phyloP scores from a whole-genome alignment of 352 stramenopile genomes.

The Globisporangium cederbergense region DNA sequence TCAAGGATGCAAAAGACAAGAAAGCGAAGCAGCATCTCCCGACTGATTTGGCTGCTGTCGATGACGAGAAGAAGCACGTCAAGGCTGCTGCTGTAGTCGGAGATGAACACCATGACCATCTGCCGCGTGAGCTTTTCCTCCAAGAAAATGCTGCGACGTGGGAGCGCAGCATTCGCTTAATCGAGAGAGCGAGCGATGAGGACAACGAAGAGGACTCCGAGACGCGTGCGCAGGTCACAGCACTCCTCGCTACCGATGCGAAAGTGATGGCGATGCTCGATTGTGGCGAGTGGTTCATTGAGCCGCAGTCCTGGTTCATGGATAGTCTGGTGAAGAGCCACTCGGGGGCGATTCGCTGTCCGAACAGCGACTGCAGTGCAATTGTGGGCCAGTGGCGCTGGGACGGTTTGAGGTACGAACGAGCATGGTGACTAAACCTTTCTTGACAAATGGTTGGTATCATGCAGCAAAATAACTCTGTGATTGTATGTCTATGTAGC shows the following conservation, averaged over 20 bases:
- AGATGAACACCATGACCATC: not conserved
- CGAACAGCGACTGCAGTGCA: slow-evolving; percentile 30
- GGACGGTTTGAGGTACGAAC: slow-evolving; percentile 40
- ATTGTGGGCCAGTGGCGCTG: slow-evolving; percentile 53
- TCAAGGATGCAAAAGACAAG: slow-evolving; percentile 31
- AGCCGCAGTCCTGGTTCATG: slow-evolving; percentile 47
- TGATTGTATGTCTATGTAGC: slow-evolving; percentile 16
- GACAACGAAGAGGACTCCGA: slow-evolving; percentile 15
- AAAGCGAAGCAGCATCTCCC: not conserved
- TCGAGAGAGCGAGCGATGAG: slow-evolving; percentile 21
- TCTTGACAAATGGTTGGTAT: not conserved
- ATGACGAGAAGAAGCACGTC: slow-evolving; percentile 8
- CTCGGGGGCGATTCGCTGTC: slow-evolving; percentile 38
- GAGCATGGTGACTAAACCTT: not conserved
- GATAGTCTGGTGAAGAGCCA: slow-evolving; percentile 17
- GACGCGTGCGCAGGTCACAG: slow-evolving; percentile 19
- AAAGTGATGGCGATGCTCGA: slow-evolving; percentile 20
- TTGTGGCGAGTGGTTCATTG: slow-evolving; percentile 47
- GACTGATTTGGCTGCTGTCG: not conserved
- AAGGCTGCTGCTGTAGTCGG: not conserved
- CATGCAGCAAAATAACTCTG: slow-evolving; percentile 4
- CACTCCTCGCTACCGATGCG: slow-evolving; percentile 34
- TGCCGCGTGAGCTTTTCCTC: not conserved
- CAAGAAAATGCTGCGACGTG: slow-evolving; percentile 32
- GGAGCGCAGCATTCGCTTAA: slow-evolving; percentile 29